These are phyloP conservation scores for Nissolia schottii DNA, from an alignment of 306 rosid genomes.

Conservation along the genomic window DNA sequence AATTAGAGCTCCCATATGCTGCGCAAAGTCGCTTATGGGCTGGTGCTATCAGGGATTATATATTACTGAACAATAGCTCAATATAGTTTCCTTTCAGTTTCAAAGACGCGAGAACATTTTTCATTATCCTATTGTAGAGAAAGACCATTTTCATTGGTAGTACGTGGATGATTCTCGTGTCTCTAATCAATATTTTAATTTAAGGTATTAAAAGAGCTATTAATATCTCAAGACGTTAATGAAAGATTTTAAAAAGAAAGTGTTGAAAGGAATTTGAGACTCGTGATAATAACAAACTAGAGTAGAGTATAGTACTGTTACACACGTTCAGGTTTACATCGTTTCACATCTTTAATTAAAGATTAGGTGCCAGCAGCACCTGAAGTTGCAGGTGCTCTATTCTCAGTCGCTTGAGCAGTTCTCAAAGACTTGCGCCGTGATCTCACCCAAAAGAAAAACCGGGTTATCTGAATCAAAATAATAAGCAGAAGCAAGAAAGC, in stretches of 20 bases:
- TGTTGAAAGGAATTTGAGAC: too few relatives aligned
- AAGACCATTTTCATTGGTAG: background rate
- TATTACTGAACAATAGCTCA: background rate
- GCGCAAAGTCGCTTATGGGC: background rate
- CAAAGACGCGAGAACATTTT: background rate
- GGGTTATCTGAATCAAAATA: background rate
- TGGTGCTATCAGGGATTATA: slow-evolving; percentile 1
- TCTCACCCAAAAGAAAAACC: slow-evolving; percentile 20
- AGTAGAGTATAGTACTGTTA: too few relatives aligned
- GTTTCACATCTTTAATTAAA: background rate
- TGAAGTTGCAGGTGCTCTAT: background rate
- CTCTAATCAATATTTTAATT: background rate
- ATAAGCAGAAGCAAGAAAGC: background rate
- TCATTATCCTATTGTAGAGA: background rate
- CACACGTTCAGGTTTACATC: too few relatives aligned
- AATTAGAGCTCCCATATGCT: background rate
- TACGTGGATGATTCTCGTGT: background rate
- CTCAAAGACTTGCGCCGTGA: background rate
- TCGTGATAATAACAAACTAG: too few relatives aligned
- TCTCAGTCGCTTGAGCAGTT: background rate
- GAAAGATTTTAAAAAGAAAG: too few relatives aligned
- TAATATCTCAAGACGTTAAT: too few relatives aligned
- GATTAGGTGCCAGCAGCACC: background rate
- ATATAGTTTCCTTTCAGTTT: background rate
- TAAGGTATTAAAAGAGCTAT: too few relatives aligned